Conservation (phyloP, 2,329 filamentous ascomycete species). For the Aspergillus calidoustus region DNA sequence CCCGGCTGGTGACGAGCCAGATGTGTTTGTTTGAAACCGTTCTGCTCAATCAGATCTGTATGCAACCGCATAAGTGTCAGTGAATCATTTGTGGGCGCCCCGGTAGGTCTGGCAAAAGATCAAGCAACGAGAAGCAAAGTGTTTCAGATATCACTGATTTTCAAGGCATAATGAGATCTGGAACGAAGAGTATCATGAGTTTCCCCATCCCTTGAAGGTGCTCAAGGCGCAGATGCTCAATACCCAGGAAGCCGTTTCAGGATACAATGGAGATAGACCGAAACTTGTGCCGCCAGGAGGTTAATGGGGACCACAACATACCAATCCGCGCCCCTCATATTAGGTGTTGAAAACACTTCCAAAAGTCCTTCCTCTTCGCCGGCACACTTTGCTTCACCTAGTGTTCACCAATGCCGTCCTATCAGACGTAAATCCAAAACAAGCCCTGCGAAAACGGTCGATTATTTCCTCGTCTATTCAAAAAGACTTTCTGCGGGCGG, state of each 20-base stretch:
- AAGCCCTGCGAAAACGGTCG: conserved; percentile 1
- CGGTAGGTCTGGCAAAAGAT: neutral
- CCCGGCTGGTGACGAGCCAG: neutral
- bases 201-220: conserved; percentile 17
- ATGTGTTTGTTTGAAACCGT: neutral
- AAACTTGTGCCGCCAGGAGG: conserved; percentile 13
- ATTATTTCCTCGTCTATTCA: conserved; percentile 6
- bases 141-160: conserved; percentile 1
- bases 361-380: conserved; percentile 13
- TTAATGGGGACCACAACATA: conserved; percentile 24
- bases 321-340: conserved; percentile 30
- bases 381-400: conserved; percentile 1
- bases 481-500: conserved; percentile 19
- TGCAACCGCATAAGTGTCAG: conserved; percentile 21
- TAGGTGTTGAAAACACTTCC: conserved; percentile 19
- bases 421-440: conserved; percentile 2
- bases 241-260: conserved; percentile 14
- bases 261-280: conserved; percentile 17
- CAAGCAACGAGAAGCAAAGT: conserved; percentile 1
- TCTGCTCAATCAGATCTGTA: conserved; percentile 20
- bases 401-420: neutral
- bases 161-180: conserved; percentile 10
- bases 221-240: conserved; percentile 11
- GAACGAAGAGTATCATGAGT: conserved; percentile 21
- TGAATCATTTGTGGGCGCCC: conserved; percentile 14